A percentile compares a stretch with the other conserved stretches of the same genome.
Evolutionary conservation across 305 asterid species (phyloP).

Genomic region (Coffea humblotiana): DNA sequence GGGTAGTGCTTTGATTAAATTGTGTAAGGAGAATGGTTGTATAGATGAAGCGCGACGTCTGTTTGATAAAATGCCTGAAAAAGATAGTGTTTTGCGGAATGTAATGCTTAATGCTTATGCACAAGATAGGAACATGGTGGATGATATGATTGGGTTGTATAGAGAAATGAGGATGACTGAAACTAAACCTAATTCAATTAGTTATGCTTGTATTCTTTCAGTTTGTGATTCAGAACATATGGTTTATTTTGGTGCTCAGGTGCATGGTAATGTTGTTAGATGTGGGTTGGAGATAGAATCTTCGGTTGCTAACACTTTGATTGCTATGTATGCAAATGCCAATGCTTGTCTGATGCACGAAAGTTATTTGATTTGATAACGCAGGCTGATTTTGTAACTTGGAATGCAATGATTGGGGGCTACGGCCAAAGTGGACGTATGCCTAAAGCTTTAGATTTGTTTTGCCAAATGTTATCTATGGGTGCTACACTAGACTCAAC

Average conservation of each 20-base stretch:
- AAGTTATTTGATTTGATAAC: constrained; percentile 50
- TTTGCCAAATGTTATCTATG: constrained; percentile 46
- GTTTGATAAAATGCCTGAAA: constrained; percentile 70
- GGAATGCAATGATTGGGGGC: constrained; percentile 88
- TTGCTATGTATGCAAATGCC: constrained; percentile 76
- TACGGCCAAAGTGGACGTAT: constrained; percentile 67
- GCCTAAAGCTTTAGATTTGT: constrained; percentile 52
- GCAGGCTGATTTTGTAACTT: constrained; percentile 48
- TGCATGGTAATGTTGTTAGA: constrained; percentile 62
- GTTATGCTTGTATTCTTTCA: constrained; percentile 65
- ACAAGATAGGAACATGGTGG: constrained; percentile 39
- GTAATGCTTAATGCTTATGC: constrained; percentile 69
- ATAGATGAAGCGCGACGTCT: constrained; percentile 46
- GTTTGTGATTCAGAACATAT: constrained; percentile 53
- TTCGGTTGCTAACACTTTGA: constrained; percentile 62
- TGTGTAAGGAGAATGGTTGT: constrained; percentile 61
- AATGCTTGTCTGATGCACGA: constrained; percentile 51
- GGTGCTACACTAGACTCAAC: constrained; percentile 60
- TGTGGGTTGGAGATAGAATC: constrained; percentile 61
- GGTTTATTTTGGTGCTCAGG: constrained; percentile 52
- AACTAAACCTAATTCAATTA: constrained; percentile 53
- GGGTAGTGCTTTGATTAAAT: constrained; percentile 75
- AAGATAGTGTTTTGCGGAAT: constrained; percentile 79
- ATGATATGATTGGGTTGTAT: constrained; percentile 51
- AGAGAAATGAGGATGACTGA: constrained; percentile 54